Percentiles rank a stretch among this genome's conserved stretches.
These are phyloP conservation scores for Penstemon newberryi DNA, from an alignment of 257 asterid species.

Conservation along the genomic window DNA sequence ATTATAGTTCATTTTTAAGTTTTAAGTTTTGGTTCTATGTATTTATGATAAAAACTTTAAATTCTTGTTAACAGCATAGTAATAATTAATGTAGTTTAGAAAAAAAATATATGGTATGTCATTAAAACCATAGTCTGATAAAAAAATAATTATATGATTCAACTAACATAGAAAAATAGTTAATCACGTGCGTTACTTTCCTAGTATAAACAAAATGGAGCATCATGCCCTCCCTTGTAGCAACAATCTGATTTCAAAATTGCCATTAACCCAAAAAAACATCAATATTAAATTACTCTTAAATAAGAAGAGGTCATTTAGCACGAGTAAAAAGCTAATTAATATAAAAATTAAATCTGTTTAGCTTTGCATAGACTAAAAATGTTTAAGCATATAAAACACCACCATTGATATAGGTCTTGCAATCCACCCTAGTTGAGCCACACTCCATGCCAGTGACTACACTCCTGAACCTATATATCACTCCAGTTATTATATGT, in stretches of 20 bases:
- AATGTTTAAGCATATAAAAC: constrained; percentile 31
- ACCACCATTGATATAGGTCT: constrained; percentile 45
- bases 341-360: neutral
- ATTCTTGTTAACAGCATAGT: too few relatives aligned
- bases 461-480: constrained; percentile 56
- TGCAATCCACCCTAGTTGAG: constrained; percentile 66
- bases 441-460: constrained; percentile 64
- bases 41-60: too few relatives aligned
- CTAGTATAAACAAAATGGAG: constrained; percentile 38
- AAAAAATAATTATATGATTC: too few relatives aligned
- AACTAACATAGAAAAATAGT: too few relatives aligned
- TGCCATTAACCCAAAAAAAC: constrained; percentile 41
- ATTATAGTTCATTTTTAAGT: too few relatives aligned
- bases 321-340: constrained; percentile 15
- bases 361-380: neutral
- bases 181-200: too few relatives aligned
- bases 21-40: too few relatives aligned
- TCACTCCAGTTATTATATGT: constrained; percentile 61
- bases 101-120: too few relatives aligned
- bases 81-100: too few relatives aligned
- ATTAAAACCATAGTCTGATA: too few relatives aligned
- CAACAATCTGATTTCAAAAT: constrained; percentile 61
- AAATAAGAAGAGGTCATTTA: neutral
- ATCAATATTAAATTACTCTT: constrained; percentile 11
- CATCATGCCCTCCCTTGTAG: constrained; percentile 54